phyloP scores from a whole-genome alignment of 805 yeast genomes.

The Clavispora vitiphila region DNA sequence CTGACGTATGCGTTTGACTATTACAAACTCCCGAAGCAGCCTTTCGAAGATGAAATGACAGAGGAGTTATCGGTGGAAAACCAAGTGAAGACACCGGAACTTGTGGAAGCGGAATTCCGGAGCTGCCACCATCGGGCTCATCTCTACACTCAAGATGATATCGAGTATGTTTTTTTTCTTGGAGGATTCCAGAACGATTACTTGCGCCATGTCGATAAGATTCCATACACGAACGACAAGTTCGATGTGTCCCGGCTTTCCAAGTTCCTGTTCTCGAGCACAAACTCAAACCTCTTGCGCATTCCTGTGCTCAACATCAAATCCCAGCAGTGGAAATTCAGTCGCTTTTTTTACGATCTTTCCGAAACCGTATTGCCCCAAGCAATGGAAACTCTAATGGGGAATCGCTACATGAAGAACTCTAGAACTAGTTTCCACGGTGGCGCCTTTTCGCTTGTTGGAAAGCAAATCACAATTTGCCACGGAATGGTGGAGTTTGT shows the following conservation, averaged over 20 bases:
- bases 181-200: conserved; percentile 39
- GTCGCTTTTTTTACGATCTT: conserved; percentile 28
- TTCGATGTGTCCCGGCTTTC: conserved; percentile 32
- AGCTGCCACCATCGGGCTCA: conserved; percentile 38
- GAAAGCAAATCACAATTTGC: conserved; percentile 30
- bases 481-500: conserved; percentile 32
- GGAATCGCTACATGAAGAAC: conserved; percentile 19
- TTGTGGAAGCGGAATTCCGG: conserved; percentile 38
- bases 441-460: conserved; percentile 29
- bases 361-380: conserved; percentile 17
- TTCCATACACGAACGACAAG: conserved; percentile 27
- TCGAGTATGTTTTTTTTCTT: conserved; percentile 31
- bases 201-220: conserved; percentile 26
- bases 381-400: conserved; percentile 18
- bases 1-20: conserved; percentile 34
- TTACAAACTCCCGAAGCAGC: conserved; percentile 21
- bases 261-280: conserved; percentile 23
- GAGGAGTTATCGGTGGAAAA: conserved; percentile 18
- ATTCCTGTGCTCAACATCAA: conserved; percentile 32
- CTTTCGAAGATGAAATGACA: conserved; percentile 29
- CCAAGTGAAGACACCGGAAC: conserved; percentile 22
- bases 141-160: conserved; percentile 27
- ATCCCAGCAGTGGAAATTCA: conserved; percentile 39
- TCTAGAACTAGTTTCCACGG: conserved; percentile 27
- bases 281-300: conserved; percentile 26